These are phyloP conservation scores for Trichoderma hamatum DNA, from an alignment of 2,329 filamentous ascomycete species.

Conservation along the genomic window DNA sequence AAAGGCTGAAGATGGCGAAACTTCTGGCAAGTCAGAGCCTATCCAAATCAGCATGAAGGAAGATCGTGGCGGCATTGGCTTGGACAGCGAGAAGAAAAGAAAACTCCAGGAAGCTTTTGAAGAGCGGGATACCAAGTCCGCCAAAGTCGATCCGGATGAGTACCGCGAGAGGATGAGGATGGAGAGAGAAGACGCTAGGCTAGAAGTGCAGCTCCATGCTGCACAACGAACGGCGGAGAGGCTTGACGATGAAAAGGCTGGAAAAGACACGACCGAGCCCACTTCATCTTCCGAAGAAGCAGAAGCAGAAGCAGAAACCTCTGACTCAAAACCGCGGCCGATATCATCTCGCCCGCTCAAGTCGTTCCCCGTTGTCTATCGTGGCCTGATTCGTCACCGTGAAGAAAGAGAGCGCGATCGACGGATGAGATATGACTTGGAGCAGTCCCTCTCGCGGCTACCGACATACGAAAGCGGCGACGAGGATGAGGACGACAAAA, in stretches of 20 bases:
- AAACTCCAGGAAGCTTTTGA: slow-evolving; percentile 68
- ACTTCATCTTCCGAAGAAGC: slow-evolving; percentile 28
- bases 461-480: slow-evolving; percentile 71
- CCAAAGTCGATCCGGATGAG: slow-evolving; percentile 66
- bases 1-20: slow-evolving; percentile 51
- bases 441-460: slow-evolving; percentile 64
- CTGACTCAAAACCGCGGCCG: slow-evolving; percentile 39
- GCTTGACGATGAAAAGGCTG: slow-evolving; percentile 62
- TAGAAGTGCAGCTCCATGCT: slow-evolving; percentile 70
- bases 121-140: slow-evolving; percentile 57
- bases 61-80: slow-evolving; percentile 78
- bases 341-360: slow-evolving; percentile 58
- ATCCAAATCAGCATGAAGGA: slow-evolving; percentile 77
- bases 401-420: slow-evolving; percentile 71
- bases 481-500: slow-evolving; percentile 72
- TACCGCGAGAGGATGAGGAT: slow-evolving; percentile 72
- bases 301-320: slow-evolving; percentile 31
- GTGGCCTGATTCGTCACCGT: slow-evolving; percentile 70
- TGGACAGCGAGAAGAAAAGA: slow-evolving; percentile 81
- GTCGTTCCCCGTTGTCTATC: slow-evolving; percentile 77
- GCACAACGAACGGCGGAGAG: slow-evolving; percentile 84
- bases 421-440: slow-evolving; percentile 65
- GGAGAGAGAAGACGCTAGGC: slow-evolving; percentile 69
- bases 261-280: slow-evolving; percentile 17
- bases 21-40: slow-evolving; percentile 61